phyloP scores from a whole-genome alignment of 306 rosid species.

The Neltuma alba region DNA sequence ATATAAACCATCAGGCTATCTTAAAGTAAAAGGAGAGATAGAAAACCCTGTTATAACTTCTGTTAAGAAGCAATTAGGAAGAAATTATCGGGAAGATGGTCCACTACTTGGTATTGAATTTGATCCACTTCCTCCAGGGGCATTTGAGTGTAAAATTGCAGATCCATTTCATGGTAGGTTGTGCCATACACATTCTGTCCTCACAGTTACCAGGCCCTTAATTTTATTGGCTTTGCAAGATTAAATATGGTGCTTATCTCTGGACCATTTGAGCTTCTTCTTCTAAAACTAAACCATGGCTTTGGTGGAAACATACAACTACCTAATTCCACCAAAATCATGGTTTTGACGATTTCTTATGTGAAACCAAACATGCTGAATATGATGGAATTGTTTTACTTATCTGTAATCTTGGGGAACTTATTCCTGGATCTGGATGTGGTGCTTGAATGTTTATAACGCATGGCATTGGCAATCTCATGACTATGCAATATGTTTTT shows the following conservation, averaged over 20 bases:
- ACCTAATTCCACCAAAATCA: not conserved
- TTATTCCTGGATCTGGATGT: slow-evolving; percentile 12
- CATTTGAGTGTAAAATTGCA: slow-evolving; percentile 69
- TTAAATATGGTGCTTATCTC: slow-evolving; percentile 24
- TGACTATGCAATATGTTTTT: not conserved
- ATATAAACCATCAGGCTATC: slow-evolving; percentile 91
- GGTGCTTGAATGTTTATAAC: slow-evolving; percentile 18
- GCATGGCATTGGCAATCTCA: not conserved
- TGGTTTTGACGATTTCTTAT: not conserved
- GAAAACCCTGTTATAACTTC: slow-evolving; percentile 97
- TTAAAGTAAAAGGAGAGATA: slow-evolving; percentile 91
- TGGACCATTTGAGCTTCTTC: slow-evolving; percentile 1
- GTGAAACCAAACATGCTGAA: not conserved
- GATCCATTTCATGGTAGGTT: slow-evolving; percentile 72
- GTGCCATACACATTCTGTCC: slow-evolving; percentile 5
- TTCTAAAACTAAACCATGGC: not conserved
- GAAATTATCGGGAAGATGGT: slow-evolving; percentile 79
- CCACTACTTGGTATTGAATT: slow-evolving; percentile 86
- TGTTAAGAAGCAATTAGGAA: slow-evolving; percentile 92
- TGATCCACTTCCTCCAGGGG: slow-evolving; percentile 92
- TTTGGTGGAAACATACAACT: not conserved
- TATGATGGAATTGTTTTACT: slow-evolving; percentile 5
- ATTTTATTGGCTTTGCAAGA: slow-evolving; percentile 28
- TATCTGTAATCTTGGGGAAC: slow-evolving; percentile 25
- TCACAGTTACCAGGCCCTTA: not conserved